phyloP scores from a whole-genome alignment of 2,329 filamentous ascomycete species.

The Phaeosphaeriaceae sp. region DNA sequence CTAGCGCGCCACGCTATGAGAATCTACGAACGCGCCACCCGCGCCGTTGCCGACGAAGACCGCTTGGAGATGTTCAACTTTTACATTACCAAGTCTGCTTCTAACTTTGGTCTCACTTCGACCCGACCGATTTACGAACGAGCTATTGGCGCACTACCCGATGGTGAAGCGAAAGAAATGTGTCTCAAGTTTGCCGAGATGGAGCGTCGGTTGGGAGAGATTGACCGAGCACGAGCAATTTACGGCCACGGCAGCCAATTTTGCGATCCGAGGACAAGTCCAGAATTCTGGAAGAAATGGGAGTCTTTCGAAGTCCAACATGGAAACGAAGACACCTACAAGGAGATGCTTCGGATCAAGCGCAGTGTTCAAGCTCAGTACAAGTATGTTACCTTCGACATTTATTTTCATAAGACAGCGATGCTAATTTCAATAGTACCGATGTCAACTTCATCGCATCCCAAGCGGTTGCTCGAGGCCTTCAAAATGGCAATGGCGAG shows the following conservation, averaged over 20 bases:
- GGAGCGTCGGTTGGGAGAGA: conserved; percentile 89
- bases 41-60: conserved; percentile 93
- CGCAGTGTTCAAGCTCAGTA: conserved; percentile 96
- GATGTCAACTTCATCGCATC: conserved; percentile 98
- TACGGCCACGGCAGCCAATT: conserved; percentile 98
- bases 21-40: conserved; percentile 96
- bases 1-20: conserved; percentile 97
- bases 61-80: conserved; percentile 98
- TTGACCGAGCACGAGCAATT: conserved; percentile 92
- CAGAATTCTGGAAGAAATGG: conserved; percentile 95
- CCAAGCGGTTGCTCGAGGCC: conserved; percentile 84
- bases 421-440: conserved; percentile 63
- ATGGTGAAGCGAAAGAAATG: conserved; percentile 94
- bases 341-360: conserved; percentile 98
- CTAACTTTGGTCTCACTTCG: conserved; percentile 95
- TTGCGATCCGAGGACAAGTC: conserved; percentile 89
- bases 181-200: conserved; percentile 98
- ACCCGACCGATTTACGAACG: conserved; percentile 96
- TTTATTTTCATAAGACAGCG: neutral
- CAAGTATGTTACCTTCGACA: conserved; percentile 64
- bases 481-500: conserved; percentile 62
- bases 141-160: conserved; percentile 90
- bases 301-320: conserved; percentile 97
- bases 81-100: conserved; percentile 98
- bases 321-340: conserved; percentile 98